Evolutionary conservation across 2,329 filamentous ascomycete species (phyloP).

Genomic region (Calonectria pseudoturangicola): DNA sequence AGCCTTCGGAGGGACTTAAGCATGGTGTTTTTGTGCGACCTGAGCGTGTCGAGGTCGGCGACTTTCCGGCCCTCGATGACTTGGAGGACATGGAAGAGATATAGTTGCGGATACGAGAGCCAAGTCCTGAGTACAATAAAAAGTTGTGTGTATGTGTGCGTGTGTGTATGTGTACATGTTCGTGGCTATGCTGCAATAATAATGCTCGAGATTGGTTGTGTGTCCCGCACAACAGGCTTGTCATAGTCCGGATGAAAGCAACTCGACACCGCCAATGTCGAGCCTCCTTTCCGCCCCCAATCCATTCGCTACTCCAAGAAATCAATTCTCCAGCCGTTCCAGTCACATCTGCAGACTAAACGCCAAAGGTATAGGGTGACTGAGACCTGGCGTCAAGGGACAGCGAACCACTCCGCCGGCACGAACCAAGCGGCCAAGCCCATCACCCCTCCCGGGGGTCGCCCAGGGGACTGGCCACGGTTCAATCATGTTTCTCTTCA

Average conservation of each 20-base stretch:
- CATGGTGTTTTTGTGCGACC: conserved; percentile 87
- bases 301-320: background rate
- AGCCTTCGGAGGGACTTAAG: conserved; percentile 75
- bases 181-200: background rate
- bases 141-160: background rate
- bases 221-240: background rate
- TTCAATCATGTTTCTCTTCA: conserved; percentile 27
- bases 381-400: conserved; percentile 21
- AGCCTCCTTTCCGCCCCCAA: background rate
- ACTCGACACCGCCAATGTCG: conserved; percentile 14
- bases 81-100: conserved; percentile 87
- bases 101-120: conserved; percentile 54
- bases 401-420: conserved; percentile 25
- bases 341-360: conserved; percentile 13
- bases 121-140: conserved; percentile 1
- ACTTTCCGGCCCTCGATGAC: conserved; percentile 82
- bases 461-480: conserved; percentile 11
- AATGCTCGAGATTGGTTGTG: background rate
- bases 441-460: background rate
- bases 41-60: conserved; percentile 85
- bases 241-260: background rate
- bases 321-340: background rate
- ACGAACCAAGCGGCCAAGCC: conserved; percentile 19
- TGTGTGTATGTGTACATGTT: background rate
- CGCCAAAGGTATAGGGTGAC: conserved; percentile 9